Percentiles rank a stretch among this genome's conserved stretches.
These are phyloP conservation scores for Bipolaris zeicola DNA, from an alignment of 2,329 filamentous ascomycete genomes.

Conservation along the genomic window DNA sequence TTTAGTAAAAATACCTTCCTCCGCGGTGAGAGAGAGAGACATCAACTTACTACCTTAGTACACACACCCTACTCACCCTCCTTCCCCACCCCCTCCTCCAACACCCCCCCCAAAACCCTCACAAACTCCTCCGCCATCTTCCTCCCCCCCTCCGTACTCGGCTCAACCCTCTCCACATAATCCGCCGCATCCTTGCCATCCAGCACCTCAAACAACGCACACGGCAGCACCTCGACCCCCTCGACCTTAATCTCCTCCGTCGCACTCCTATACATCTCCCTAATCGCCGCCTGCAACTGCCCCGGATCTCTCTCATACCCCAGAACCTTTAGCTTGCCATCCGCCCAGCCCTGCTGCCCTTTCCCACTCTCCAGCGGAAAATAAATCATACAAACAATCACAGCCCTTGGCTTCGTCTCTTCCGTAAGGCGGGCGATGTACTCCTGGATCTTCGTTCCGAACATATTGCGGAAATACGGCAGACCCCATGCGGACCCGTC, in stretches of 20 bases:
- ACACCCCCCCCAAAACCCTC: conserved; percentile 19
- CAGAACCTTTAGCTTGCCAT: conserved; percentile 35
- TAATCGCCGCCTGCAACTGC: conserved; percentile 43
- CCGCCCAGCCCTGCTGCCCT: conserved; percentile 43
- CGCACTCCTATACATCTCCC: conserved; percentile 38
- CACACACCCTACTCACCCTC: too few species aligned
- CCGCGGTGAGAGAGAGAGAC: too few species aligned
- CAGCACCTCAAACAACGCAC: conserved; percentile 40
- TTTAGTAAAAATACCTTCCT: too few species aligned
- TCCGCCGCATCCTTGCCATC: conserved; percentile 37
- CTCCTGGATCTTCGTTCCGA: conserved; percentile 33
- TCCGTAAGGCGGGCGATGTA: conserved; percentile 36
- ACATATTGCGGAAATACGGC: conserved; percentile 40
- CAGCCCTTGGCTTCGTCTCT: conserved; percentile 39
- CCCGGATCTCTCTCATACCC: conserved; percentile 39
- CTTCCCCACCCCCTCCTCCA: not conserved
- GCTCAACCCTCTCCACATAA: conserved; percentile 47
- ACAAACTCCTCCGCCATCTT: conserved; percentile 43
- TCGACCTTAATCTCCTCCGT: conserved; percentile 35
- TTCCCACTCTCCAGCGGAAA: conserved; percentile 40
- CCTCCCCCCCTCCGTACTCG: conserved; percentile 39
- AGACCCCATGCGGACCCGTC: conserved; percentile 34
- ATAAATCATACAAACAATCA: conserved; percentile 49
- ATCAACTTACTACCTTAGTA: too few species aligned
- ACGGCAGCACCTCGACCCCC: conserved; percentile 41